Conservation (phyloP, 2,329 filamentous ascomycete genomes). For the Arachnomyces sp. region DNA sequence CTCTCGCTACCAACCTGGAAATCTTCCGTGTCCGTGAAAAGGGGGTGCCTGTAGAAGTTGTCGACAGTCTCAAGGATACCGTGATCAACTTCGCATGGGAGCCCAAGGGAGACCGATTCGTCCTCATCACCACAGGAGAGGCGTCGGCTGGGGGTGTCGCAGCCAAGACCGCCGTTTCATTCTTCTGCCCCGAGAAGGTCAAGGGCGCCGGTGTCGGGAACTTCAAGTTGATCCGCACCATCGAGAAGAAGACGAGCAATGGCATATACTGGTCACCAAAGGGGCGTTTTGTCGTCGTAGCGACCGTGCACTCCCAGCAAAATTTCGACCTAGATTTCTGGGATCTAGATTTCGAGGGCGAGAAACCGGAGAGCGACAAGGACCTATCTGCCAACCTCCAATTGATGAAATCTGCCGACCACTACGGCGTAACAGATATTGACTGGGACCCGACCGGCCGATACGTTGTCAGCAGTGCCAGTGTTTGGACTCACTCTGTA, state of each 20-base stretch:
- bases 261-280: constrained; percentile 98
- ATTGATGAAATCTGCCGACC: constrained; percentile 85
- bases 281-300: constrained; percentile 89
- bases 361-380: constrained; percentile 88
- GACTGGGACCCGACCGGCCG: constrained; percentile 97
- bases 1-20: constrained; percentile 89
- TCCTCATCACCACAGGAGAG: constrained; percentile 91
- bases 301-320: constrained; percentile 84
- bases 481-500: constrained; percentile 92
- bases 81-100: constrained; percentile 99
- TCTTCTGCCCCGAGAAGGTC: constrained; percentile 93
- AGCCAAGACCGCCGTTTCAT: constrained; percentile 88
- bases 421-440: constrained; percentile 95
- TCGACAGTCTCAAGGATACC: constrained; percentile 95
- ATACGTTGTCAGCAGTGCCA: constrained; percentile 88
- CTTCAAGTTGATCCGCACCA: constrained; percentile 90
- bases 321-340: constrained; percentile 96
- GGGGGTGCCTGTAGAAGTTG: constrained; percentile 94
- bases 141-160: constrained; percentile 63
- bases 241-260: constrained; percentile 99
- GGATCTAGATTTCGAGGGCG: constrained; percentile 95
- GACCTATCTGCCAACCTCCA: constrained; percentile 90
- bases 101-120: constrained; percentile 93
- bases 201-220: constrained; percentile 77
- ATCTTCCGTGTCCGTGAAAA: constrained; percentile 98